A percentile compares a stretch with the other conserved stretches of the same genome.
phyloP scores from a whole-genome alignment of 2,329 filamentous ascomycete genomes.

The Chalaropsis ovoidea region DNA sequence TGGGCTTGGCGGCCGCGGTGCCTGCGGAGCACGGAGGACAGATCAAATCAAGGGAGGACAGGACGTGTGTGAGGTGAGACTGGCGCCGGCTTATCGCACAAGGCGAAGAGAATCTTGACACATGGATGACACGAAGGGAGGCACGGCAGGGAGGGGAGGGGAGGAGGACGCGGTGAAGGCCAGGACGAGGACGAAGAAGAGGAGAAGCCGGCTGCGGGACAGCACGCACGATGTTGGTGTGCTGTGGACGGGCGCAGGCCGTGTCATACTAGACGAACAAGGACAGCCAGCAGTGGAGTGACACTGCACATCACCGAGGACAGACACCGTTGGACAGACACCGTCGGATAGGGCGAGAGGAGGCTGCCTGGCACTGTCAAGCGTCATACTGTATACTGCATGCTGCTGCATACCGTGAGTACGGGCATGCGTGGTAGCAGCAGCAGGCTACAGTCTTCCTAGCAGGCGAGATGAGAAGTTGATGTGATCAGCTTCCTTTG shows the following conservation, averaged over 20 bases:
- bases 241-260: neutral
- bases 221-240: neutral
- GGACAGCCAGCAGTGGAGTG: no score
- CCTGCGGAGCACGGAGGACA: neutral
- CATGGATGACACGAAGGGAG: neutral
- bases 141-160: neutral
- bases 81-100: neutral
- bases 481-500: slow-evolving; percentile 12
- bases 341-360: slow-evolving; percentile 1
- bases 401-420: neutral
- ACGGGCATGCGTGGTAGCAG: neutral
- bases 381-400: neutral
- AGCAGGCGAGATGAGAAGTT: slow-evolving; percentile 2
- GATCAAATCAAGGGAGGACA: neutral
- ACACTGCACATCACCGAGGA: neutral
- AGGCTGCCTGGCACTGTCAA: neutral
- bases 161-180: neutral
- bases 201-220: neutral
- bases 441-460: neutral
- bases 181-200: neutral
- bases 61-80: no score
- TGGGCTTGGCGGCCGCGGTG: no score
- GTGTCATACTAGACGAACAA: neutral
- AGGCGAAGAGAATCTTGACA: neutral
- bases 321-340: no score